Evolutionary conservation across 805 yeast genomes (phyloP).

Genomic region (Barnettozyma vustinii): DNA sequence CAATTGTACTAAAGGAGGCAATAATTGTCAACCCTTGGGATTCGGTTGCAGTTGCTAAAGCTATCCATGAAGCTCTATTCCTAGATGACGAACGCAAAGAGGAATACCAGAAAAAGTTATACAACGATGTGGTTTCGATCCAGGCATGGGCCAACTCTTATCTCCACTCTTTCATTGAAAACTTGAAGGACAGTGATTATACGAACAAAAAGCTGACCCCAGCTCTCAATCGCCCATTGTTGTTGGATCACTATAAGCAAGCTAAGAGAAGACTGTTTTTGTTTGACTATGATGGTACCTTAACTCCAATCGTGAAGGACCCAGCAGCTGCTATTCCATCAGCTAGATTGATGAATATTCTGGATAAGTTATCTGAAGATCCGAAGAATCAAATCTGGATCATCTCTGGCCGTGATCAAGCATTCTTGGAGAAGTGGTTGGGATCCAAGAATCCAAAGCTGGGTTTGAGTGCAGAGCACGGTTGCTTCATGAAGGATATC

Average conservation of each 20-base stretch:
- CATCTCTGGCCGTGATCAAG: constrained; percentile 92
- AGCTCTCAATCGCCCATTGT: constrained; percentile 64
- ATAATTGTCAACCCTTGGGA: constrained; percentile 96
- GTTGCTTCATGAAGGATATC: constrained; percentile 85
- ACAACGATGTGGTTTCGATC: constrained; percentile 64
- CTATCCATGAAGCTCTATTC: constrained; percentile 63
- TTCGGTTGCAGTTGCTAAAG: constrained; percentile 83
- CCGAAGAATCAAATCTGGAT: constrained; percentile 89
- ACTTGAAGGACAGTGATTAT: constrained; percentile 33
- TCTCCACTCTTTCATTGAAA: constrained; percentile 28
- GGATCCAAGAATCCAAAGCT: constrained; percentile 54
- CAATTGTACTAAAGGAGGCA: constrained; percentile 65
- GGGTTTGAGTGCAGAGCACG: constrained; percentile 95
- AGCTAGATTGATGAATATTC: constrained; percentile 53
- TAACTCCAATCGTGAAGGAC: constrained; percentile 92
- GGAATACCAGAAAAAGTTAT: constrained; percentile 47
- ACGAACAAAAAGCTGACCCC: constrained; percentile 61
- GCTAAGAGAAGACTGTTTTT: constrained; percentile 72
- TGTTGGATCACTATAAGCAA: constrained; percentile 51
- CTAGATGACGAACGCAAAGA: constrained; percentile 45
- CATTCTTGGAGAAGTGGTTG: constrained; percentile 81
- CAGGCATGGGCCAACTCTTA: constrained; percentile 76
- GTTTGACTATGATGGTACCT: constrained; percentile 96
- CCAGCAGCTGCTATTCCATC: constrained; percentile 99
- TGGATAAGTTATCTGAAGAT: constrained; percentile 61